phyloP scores from a whole-genome alignment of 768 basidiomycete genomes.

The Pholiota conissans region DNA sequence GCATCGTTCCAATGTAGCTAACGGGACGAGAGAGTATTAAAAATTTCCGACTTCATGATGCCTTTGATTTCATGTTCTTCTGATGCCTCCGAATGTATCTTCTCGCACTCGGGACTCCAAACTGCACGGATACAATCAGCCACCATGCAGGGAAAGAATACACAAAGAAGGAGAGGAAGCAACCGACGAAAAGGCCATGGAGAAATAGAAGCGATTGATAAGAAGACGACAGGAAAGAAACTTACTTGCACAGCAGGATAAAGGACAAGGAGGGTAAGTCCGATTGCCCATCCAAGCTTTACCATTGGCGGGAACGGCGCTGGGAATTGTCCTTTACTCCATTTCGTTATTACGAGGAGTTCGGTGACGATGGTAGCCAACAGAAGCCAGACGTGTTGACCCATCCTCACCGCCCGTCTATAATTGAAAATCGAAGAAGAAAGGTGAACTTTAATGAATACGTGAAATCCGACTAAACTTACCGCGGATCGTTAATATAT shows the following conservation, averaged over 20 bases:
- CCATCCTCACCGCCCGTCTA: slow-evolving; percentile 85
- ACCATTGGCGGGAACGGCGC: slow-evolving; percentile 63
- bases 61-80: slow-evolving; percentile 35
- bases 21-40: neutral
- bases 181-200: slow-evolving; percentile 2
- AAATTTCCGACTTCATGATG: slow-evolving; percentile 20
- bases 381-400: slow-evolving; percentile 85
- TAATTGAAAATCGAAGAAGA: neutral
- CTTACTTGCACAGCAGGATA: slow-evolving; percentile 73
- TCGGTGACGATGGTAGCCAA: slow-evolving; percentile 86
- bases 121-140: slow-evolving; percentile 40
- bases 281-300: slow-evolving; percentile 67
- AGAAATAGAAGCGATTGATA: slow-evolving; percentile 8
- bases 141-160: slow-evolving; percentile 16
- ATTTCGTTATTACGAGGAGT: slow-evolving; percentile 77
- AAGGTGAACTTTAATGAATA: neutral
- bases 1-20: neutral
- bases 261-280: slow-evolving; percentile 55
- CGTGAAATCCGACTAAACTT: slow-evolving; percentile 22
- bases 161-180: slow-evolving; percentile 7
- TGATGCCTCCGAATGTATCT: slow-evolving; percentile 49
- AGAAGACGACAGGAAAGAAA: slow-evolving; percentile 13
- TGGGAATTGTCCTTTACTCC: slow-evolving; percentile 72
- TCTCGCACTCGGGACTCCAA: slow-evolving; percentile 61
- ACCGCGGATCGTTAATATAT: slow-evolving; percentile 84